Conservation (phyloP, 2,329 filamentous ascomycete genomes). For the Sporothrix sp. region DNA sequence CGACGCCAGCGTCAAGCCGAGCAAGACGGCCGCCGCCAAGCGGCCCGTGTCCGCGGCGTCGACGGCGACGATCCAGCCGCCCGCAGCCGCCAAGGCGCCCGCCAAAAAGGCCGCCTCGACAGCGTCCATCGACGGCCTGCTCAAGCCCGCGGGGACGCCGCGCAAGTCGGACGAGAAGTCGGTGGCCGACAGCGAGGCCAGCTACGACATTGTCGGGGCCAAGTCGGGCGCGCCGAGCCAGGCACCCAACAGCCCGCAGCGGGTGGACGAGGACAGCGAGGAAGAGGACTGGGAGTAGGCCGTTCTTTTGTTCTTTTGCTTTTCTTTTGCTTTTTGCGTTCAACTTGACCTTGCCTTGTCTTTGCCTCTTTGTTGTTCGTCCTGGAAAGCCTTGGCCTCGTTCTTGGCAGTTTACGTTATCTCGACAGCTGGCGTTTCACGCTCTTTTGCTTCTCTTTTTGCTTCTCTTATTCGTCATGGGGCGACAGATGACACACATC, state of each 20-base stretch:
- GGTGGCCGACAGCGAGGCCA: slow-evolving; percentile 85
- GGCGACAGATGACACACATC: too few relatives aligned
- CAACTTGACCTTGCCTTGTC: neutral
- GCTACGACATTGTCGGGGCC: slow-evolving; percentile 85
- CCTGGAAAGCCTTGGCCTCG: neutral
- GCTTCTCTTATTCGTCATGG: too few relatives aligned
- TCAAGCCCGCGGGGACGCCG: slow-evolving; percentile 51
- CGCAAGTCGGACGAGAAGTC: slow-evolving; percentile 80
- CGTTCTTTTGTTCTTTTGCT: neutral
- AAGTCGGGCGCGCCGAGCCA: slow-evolving; percentile 68
- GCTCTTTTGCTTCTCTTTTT: too few relatives aligned
- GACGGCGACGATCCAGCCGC: slow-evolving; percentile 51
- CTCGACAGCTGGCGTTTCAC: too few relatives aligned
- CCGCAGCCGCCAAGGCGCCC: slow-evolving; percentile 23
- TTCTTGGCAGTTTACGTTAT: neutral
- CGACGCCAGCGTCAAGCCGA: slow-evolving; percentile 22
- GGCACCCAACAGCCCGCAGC: slow-evolving; percentile 57
- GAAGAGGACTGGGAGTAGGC: slow-evolving; percentile 66
- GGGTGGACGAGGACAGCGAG: slow-evolving; percentile 51
- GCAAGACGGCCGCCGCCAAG: slow-evolving; percentile 14
- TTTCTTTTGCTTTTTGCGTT: slow-evolving; percentile 7
- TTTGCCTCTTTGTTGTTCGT: neutral
- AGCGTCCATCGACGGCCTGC: slow-evolving; percentile 25
- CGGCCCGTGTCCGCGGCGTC: slow-evolving; percentile 44
- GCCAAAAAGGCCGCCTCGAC: slow-evolving; percentile 8